phyloP scores from a whole-genome alignment of 1,139 yeast species.

The Fermentozyma sake region DNA sequence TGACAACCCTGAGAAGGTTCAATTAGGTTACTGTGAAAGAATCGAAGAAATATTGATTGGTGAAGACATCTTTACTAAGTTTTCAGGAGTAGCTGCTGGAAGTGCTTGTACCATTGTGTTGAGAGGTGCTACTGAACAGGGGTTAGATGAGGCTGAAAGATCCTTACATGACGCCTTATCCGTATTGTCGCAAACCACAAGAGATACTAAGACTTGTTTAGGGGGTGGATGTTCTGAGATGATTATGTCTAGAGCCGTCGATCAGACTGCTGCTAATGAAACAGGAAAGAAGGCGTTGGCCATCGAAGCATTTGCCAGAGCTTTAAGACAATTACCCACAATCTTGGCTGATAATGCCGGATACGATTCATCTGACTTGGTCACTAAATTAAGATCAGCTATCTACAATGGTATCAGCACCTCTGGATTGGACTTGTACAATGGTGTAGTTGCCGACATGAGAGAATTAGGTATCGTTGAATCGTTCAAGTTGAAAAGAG shows the following conservation, averaged over 20 bases:
- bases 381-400: conserved; percentile 85
- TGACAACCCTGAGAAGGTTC: conserved; percentile 83
- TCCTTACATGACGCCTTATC: conserved; percentile 96
- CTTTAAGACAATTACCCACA: conserved; percentile 91
- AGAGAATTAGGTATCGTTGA: conserved; percentile 90
- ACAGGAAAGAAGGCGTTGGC: conserved; percentile 94
- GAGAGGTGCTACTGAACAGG: conserved; percentile 96
- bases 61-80: conserved; percentile 80
- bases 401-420: conserved; percentile 91
- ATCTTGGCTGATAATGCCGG: conserved; percentile 98
- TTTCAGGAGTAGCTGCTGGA: conserved; percentile 92
- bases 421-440: conserved; percentile 82
- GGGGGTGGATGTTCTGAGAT: conserved; percentile 99
- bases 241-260: conserved; percentile 98
- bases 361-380: conserved; percentile 87
- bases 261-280: conserved; percentile 88
- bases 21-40: conserved; percentile 80
- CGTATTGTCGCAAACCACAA: conserved; percentile 91
- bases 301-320: conserved; percentile 89
- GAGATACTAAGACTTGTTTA: conserved; percentile 87
- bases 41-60: conserved; percentile 94
- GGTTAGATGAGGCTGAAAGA: conserved; percentile 95
- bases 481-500: conserved; percentile 83
- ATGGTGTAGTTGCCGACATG: conserved; percentile 88
- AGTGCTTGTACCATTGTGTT: conserved; percentile 95